Percentiles rank a stretch among this genome's conserved stretches.
Evolutionary conservation across 345 rosid species (phyloP).

Genomic region (Brassica cretica): DNA sequence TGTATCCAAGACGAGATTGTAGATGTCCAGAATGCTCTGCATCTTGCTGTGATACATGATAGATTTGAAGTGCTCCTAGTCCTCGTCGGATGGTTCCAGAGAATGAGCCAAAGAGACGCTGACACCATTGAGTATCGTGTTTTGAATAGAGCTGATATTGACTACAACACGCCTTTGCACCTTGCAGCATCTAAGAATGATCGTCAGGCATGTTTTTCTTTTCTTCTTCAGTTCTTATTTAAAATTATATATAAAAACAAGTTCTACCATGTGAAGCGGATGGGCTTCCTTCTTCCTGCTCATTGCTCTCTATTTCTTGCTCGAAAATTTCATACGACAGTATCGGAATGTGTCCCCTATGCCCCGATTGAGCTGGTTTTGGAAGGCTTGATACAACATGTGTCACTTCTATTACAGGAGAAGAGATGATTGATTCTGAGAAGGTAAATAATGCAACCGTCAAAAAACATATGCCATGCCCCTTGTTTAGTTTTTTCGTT

Average conservation of each 20-base stretch:
- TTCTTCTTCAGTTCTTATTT: background rate
- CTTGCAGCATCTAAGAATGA: conserved; percentile 31
- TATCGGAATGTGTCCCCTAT: background rate
- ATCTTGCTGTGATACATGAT: background rate
- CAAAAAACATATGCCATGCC: background rate
- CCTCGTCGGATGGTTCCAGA: conserved; percentile 25
- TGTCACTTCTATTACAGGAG: background rate
- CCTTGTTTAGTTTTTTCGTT: background rate
- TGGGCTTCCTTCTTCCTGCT: background rate
- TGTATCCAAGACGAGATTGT: background rate
- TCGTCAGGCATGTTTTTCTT: conserved; percentile 26
- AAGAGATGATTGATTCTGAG: background rate
- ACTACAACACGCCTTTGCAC: conserved; percentile 29
- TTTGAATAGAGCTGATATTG: background rate
- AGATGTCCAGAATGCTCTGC: background rate
- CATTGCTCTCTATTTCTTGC: background rate
- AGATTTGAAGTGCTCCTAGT: conserved; percentile 31
- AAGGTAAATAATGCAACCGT: background rate
- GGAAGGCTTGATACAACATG: conserved; percentile 10
- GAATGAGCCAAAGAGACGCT: background rate
- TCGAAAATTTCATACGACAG: background rate
- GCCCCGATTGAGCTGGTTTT: conserved; percentile 9
- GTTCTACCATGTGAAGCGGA: background rate
- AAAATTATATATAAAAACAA: background rate
- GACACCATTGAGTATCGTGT: accelerated